Percentiles rank a stretch among this genome's conserved stretches.
Evolutionary conservation across 495 filamentous ascomycete genomes (phyloP).

Genomic region (Aspergillus ellipticus): DNA sequence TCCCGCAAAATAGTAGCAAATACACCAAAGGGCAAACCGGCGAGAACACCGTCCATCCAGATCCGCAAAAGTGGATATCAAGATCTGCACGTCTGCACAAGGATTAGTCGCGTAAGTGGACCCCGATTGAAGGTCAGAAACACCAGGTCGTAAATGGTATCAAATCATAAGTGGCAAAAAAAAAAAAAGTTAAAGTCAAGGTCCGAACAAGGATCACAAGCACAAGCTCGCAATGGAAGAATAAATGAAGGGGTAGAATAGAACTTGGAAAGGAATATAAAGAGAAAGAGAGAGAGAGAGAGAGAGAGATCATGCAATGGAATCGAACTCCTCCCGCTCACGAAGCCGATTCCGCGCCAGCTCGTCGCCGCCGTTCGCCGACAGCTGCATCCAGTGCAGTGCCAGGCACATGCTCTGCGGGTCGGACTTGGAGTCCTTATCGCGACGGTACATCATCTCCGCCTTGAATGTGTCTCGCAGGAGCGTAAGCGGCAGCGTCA

Average conservation of each 20-base stretch:
- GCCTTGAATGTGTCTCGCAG: conserved; percentile 89
- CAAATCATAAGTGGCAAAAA: conserved; percentile 14
- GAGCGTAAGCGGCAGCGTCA: conserved; percentile 78
- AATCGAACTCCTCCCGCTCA: conserved; percentile 62
- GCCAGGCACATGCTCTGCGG: conserved; percentile 93
- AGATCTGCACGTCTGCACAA: conserved; percentile 12
- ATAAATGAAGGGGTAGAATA: conserved; percentile 8
- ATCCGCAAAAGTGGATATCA: conserved; percentile 5
- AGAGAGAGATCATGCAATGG: conserved; percentile 36
- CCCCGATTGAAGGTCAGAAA: conserved; percentile 12
- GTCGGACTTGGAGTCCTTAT: conserved; percentile 59
- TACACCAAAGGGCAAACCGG: conserved; percentile 1
- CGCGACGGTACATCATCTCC: conserved; percentile 67
- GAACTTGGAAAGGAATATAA: conserved; percentile 5
- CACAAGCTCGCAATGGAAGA: conserved; percentile 7
- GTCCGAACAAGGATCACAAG: conserved; percentile 5
- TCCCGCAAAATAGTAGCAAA: conserved; percentile 2
- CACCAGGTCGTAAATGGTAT: conserved; percentile 20
- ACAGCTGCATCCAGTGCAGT: conserved; percentile 97
- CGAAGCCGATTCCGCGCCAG: conserved; percentile 81
- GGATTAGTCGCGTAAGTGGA: conserved; percentile 13
- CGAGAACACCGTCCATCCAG: neutral
- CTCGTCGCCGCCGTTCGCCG: conserved; percentile 79
- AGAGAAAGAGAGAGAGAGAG: neutral
- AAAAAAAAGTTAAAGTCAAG: conserved; percentile 4